Conservation (phyloP, 306 rosid genomes). For the Corylus heterophylla region DNA sequence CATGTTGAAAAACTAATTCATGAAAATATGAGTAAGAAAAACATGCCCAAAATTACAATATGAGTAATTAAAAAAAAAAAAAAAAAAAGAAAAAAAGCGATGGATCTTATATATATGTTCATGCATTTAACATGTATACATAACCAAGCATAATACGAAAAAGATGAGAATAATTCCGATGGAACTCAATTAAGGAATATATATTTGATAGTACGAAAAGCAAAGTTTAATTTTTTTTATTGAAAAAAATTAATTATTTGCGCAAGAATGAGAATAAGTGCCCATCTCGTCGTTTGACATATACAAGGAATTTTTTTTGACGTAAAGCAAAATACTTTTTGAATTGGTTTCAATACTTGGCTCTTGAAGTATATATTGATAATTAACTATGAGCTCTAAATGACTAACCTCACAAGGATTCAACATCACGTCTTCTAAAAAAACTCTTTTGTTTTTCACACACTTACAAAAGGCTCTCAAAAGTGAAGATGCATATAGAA, state of each 20-base stretch:
- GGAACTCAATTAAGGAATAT: neutral
- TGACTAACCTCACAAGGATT: too few species aligned
- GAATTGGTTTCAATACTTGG: neutral
- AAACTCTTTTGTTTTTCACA: too few species aligned
- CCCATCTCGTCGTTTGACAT: constrained; percentile 4
- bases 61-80: neutral
- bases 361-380: too few species aligned
- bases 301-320: neutral
- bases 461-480: too few species aligned
- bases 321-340: neutral
- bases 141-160: neutral
- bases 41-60: neutral
- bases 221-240: neutral
- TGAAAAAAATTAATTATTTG: too few species aligned
- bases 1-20: neutral
- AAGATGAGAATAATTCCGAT: constrained; percentile 3
- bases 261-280: neutral
- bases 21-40: constrained; percentile 8
- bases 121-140: constrained; percentile 7
- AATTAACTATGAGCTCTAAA: too few species aligned
- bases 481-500: too few species aligned
- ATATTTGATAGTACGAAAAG: neutral
- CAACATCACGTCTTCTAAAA: too few species aligned
- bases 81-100: neutral
- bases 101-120: neutral